Base-by-base conservation (phyloP, 768 basidiomycete genomes). In the Leccinum subgranulosum region DNA sequence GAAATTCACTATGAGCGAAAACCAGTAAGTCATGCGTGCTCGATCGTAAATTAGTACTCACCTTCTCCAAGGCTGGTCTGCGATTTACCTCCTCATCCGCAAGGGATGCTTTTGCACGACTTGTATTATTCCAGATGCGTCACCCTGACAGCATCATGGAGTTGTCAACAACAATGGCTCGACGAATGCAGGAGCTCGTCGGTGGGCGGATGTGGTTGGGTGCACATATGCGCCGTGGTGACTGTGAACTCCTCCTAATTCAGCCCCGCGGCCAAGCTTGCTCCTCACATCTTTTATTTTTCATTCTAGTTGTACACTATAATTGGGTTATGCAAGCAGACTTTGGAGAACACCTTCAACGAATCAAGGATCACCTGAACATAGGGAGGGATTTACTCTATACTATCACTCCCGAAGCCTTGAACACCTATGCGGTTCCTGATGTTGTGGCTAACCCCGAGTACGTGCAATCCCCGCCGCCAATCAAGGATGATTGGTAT, bases 221-320 rank as follows among this genome's bases (percentile, higher is more conserved):
- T 12, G 75, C 71, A 7, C 76, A 77, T 47, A 78, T 78, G 77
- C 75, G 76, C 19, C 74, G 76, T 25, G 76, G 76, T 48, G 76
- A 77, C 47, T 77, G 75, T 77, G 50, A 69, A 74, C n/a, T n/a
- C 62, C 49, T 33, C 19, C 5, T 9, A 49, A 14, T 50, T 25
- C 27, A 34, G 7, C 12, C 23, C 17, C 17, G 1, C 29, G 3
- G 31, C 29, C 6, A 14, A 31, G 21, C 17, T 7, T 29, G 8
- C 3, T 1, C 9, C 45, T 60, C n/a, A 58, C n/a, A 6, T 39
- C 25, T 31, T 31, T 11, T 10, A 29, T 25, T 52, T 25, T 52
- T 29, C 25, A 14, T 19, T 41, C 28, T 54, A 69, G 74, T 73
- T 25, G 64, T 75, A 34, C 67, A 69, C 19, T 58, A 68, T 41